Base-by-base conservation (phyloP, 1,284 basidiomycete genomes). In the Mycosarcoma mackinlayi region DNA sequence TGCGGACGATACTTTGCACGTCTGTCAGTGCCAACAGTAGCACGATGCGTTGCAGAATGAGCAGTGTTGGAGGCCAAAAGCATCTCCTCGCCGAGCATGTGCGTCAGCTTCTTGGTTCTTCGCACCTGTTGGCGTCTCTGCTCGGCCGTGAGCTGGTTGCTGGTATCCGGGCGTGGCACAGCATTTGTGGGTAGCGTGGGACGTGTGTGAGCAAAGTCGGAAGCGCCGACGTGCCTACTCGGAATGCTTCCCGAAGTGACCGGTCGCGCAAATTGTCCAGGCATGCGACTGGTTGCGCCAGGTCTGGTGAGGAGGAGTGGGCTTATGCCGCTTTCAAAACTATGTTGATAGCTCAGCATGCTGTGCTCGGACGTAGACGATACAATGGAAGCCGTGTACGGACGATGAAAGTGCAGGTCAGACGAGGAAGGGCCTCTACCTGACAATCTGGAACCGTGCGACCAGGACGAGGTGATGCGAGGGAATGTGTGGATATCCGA, bases 1-100 rank as follows among this genome's bases (percentile, higher is more conserved):
- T 53, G 53, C 7, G 58, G 54, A 21, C 40, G 38, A 35, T 53
- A 33, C 16, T 39, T 58, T 44, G 18, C 31, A 16, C 42, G 39
- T 8, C 4, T 21, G 21, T 46, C 50, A 6, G 40, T n/a, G 21
- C 55, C 35, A 2, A 40, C 8, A 11, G 39, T 46, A 6, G 45
- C 13, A 6, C 50, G 46, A 6, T 45, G 42, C 14, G 55, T n/a
- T 14, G 37, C 24, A 11, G 18, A 6, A 25, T 8, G 18, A 25
- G 8, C n/a, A 14, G 49, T n/a, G 19, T 46, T 54, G 30, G 34
- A 24, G 21, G 59, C 60, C 4, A 50, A 28, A 5, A 77, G 62
- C 55, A 75, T 63, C 52, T 77, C 75, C 19, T 66, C 66, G 21
- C 75, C 75, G 16, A 77, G 65, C 56, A 77, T 51, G 10, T 68